These are phyloP conservation scores for Botrytis aclada DNA, from an alignment of 2,329 filamentous ascomycete species.

Conservation along the genomic window DNA sequence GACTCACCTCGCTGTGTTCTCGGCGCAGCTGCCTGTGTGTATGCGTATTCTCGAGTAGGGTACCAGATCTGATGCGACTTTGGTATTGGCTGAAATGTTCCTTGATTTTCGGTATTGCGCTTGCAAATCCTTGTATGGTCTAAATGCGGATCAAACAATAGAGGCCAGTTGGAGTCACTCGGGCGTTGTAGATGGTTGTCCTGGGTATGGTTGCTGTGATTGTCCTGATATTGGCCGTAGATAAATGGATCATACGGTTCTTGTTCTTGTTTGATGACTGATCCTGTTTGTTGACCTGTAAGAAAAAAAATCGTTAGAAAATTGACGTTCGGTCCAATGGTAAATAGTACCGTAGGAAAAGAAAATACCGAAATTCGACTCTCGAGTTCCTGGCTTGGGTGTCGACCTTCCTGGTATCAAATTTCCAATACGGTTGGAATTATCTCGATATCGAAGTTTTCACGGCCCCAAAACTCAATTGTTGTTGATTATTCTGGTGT, in stretches of 20 bases:
- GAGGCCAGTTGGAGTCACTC: constrained; percentile 7
- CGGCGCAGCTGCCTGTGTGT: constrained; percentile 14
- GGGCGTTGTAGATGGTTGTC: background rate
- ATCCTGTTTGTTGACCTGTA: constrained; percentile 4
- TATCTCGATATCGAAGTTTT: background rate
- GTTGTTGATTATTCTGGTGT: background rate
- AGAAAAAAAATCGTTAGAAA: constrained; percentile 2
- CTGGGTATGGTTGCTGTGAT: background rate
- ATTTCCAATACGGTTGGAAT: background rate
- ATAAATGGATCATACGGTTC: constrained; percentile 12
- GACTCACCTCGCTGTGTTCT: constrained; percentile 17
- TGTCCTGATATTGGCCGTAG: constrained; percentile 9
- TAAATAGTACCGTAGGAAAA: background rate
- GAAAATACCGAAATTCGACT: background rate
- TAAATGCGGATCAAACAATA: background rate
- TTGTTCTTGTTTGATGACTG: constrained; percentile 18
- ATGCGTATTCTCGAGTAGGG: background rate
- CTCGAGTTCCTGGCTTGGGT: background rate
- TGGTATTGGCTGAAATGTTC: constrained; percentile 6
- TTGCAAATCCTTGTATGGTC: constrained; percentile 8
- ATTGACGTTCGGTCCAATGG: background rate
- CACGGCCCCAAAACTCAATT: background rate
- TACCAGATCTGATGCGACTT: background rate
- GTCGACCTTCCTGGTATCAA: background rate
- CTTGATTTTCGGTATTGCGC: background rate